Evolutionary conservation across 345 rosid genomes (phyloP), one percentile per base, ranked within the genome.

Genomic region (thale cress (Arabidopsis thaliana)): DNA sequence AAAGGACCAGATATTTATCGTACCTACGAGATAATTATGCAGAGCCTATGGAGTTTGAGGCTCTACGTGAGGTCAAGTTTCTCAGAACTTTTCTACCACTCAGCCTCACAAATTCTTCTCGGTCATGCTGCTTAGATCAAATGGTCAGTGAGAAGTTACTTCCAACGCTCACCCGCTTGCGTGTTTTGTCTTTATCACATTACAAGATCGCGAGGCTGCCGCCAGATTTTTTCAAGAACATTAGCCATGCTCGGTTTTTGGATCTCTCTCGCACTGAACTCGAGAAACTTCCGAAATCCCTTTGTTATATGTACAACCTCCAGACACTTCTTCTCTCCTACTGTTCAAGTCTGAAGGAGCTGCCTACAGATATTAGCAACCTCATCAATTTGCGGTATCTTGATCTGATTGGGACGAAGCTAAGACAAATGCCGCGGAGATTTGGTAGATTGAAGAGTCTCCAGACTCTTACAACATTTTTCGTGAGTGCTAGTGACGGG

Each of bases 1-100:
- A 56, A 13, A 82, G 30, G 56, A 69, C 83, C 44, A 80, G 84
- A n/a, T 76, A 82, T 65, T 20, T 84, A 23, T 80, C 82, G 6
- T 82, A 71, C 71, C 36, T 79, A 49, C 63, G 78, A 69, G 83
- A 80, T 55, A 60, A 57, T 9, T 65, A 68, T 46, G 69, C 63
- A 50, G 60, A 64, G 60, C 64, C 72, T 30, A 40, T 72, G 62
- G 69, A 69, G 45, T 74, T 81, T 66, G 76, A 83, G 67, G 78
- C 70, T 42, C 71, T 85, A 13, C 67, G 57, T 1, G 73, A 80
- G 64, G 85, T 65, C 34, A 73, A 69, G 65, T 55, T 41, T 48
- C 70, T 85, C 33, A 67, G 87, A 13, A 78, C 89, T 5, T 73
- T 83, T 72, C 44, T 85, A 25, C 83, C 83, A 16, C 67, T 77